Evolutionary conservation across 768 basidiomycete species (phyloP).

Genomic region (Boletellus emodensis): DNA sequence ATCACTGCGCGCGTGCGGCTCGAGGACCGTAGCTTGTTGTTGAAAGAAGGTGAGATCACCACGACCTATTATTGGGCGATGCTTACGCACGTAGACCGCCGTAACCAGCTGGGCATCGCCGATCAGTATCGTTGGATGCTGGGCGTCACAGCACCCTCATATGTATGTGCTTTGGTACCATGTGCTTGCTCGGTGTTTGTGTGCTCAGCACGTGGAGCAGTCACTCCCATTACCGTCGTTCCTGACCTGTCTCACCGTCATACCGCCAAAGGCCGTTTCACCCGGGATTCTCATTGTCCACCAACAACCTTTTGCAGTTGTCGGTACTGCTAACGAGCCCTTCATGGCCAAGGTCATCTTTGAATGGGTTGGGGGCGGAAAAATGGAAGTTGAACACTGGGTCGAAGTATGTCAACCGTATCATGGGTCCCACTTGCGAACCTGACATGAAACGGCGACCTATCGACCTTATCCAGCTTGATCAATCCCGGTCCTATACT

Average conservation of each 20-base stretch:
- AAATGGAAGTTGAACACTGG: constrained; percentile 50
- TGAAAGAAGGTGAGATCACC: constrained; percentile 35
- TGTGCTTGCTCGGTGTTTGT: not conserved
- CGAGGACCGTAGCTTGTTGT: constrained; percentile 42
- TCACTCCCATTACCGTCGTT: constrained; percentile 30
- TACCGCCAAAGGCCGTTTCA: constrained; percentile 34
- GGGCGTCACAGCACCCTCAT: constrained; percentile 42
- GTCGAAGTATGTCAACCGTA: constrained; percentile 38
- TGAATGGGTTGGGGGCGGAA: constrained; percentile 40
- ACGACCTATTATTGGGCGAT: not conserved
- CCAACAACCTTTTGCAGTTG: constrained; percentile 39
- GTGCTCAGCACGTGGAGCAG: constrained; percentile 7
- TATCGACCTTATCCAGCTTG: constrained; percentile 34
- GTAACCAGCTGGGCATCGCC: constrained; percentile 20
- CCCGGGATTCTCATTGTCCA: constrained; percentile 30
- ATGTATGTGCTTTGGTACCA: constrained; percentile 36
- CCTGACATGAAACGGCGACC: not conserved
- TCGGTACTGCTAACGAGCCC: constrained; percentile 40
- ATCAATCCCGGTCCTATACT: constrained; percentile 34
- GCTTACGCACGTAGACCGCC: constrained; percentile 31
- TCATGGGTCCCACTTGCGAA: not conserved
- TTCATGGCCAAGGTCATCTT: constrained; percentile 43
- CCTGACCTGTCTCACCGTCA: constrained; percentile 36
- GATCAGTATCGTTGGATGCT: constrained; percentile 49
- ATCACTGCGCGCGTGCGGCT: constrained; percentile 41